Conservation (phyloP, 2,329 filamentous ascomycete genomes). For the Epichloe sp. region DNA sequence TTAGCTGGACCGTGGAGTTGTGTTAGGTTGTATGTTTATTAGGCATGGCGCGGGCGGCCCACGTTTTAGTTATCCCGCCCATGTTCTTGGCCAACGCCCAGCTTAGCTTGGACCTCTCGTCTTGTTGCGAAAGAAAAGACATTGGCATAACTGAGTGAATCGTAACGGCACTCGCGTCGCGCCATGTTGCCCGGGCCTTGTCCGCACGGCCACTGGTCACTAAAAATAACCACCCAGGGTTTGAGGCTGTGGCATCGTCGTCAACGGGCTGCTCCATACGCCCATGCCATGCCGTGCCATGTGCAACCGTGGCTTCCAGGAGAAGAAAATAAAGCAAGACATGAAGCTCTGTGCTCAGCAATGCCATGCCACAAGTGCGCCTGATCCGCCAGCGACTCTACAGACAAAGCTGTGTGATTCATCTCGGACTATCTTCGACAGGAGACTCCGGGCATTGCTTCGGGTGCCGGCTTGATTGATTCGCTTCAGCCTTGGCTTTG, state of each 20-base stretch:
- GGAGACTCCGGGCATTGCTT: too few relatives aligned
- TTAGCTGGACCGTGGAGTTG: background rate
- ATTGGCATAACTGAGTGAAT: too few relatives aligned
- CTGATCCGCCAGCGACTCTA: background rate
- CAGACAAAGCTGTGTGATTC: background rate
- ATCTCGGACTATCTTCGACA: background rate
- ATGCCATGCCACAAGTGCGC: background rate
- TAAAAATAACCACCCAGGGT: background rate
- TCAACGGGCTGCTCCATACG: background rate
- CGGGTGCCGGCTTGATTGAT: too few relatives aligned
- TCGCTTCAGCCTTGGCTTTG: background rate
- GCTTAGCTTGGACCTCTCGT: background rate
- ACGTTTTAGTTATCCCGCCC: background rate
- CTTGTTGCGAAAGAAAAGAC: too few relatives aligned
- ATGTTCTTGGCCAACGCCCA: background rate
- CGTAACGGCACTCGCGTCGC: background rate
- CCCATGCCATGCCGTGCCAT: background rate
- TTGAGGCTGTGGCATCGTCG: background rate
- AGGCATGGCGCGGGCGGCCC: background rate
- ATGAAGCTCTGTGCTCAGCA: background rate
- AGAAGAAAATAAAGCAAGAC: background rate
- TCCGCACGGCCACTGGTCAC: background rate
- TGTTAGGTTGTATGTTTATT: background rate
- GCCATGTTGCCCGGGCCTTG: background rate
- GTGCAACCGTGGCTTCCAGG: background rate